Conservation (phyloP, 768 basidiomycete species). For the Rhizopogon salebrosus region DNA sequence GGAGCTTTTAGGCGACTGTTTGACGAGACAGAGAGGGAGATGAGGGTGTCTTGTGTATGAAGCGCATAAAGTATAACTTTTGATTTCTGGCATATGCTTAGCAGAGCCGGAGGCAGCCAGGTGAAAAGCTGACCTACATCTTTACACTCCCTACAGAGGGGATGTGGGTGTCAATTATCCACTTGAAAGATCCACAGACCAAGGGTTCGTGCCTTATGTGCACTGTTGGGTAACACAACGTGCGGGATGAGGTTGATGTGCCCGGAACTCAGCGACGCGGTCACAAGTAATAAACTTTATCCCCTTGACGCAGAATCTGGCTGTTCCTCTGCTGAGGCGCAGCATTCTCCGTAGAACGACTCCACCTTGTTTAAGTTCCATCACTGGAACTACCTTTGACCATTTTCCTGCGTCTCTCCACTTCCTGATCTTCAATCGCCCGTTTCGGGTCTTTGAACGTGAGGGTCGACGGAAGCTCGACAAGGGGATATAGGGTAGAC, state of each 20-base stretch:
- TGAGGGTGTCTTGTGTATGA: conserved; percentile 74
- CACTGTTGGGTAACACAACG: conserved; percentile 32
- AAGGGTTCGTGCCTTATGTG: conserved; percentile 51
- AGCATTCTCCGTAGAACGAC: conserved; percentile 83
- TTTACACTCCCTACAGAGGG: conserved; percentile 75
- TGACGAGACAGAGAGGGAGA: conserved; percentile 84
- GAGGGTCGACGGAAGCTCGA: conserved; percentile 79
- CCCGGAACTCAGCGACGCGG: no score
- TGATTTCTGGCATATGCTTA: conserved; percentile 45
- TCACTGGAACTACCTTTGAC: conserved; percentile 62
- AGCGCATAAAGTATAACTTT: conserved; percentile 90
- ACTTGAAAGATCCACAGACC: conserved; percentile 76
- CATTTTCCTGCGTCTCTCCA: conserved; percentile 60
- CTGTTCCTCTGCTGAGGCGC: conserved; percentile 70
- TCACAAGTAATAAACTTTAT: conserved; percentile 7
- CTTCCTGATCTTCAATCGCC: conserved; percentile 69
- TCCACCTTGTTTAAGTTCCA: conserved; percentile 86
- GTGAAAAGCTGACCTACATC: conserved; percentile 38
- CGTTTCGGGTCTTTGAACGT: conserved; percentile 76
- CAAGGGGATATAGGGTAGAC: conserved; percentile 84
- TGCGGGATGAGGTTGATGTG: not conserved
- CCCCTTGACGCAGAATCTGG: conserved; percentile 68
- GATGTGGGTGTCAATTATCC: conserved; percentile 65
- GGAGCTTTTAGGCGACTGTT: conserved; percentile 74
- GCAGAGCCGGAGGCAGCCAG: not conserved